These are phyloP conservation scores for Colletotrichum neosansevieriae DNA, from an alignment of 2,329 filamentous ascomycete genomes.

Conservation along the genomic window DNA sequence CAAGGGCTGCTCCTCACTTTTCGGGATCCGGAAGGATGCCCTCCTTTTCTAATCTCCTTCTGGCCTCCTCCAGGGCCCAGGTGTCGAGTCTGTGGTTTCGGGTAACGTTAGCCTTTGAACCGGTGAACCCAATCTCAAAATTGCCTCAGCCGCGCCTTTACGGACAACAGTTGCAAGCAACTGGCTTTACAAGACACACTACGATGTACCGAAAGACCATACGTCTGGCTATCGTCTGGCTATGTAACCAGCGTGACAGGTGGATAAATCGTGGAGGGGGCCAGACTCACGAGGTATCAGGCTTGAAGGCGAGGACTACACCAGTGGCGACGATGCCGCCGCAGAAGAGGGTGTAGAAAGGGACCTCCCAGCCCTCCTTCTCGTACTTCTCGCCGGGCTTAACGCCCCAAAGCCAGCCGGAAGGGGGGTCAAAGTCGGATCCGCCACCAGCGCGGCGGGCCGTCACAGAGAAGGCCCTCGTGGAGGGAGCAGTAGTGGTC, in stretches of 20 bases:
- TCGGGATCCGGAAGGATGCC: constrained; percentile 88
- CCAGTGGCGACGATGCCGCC: constrained; percentile 79
- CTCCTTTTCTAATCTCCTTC: constrained; percentile 94
- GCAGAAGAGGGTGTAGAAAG: constrained; percentile 88
- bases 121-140: constrained; percentile 1
- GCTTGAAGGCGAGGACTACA: constrained; percentile 94
- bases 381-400: constrained; percentile 96
- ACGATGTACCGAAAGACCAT: no score
- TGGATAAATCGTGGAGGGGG: neutral
- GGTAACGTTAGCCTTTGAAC: constrained; percentile 46
- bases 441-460: constrained; percentile 55
- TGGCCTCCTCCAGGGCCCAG: constrained; percentile 97
- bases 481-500: constrained; percentile 43
- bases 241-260: no score
- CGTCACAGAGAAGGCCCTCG: constrained; percentile 59
- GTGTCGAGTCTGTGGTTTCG: constrained; percentile 85
- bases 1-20: constrained; percentile 60
- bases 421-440: constrained; percentile 88
- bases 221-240: no score
- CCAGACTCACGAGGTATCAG: constrained; percentile 91
- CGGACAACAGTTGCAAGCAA: no score
- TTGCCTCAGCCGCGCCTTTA: constrained; percentile 22
- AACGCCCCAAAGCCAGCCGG: constrained; percentile 92
- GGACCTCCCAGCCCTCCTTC: constrained; percentile 95
- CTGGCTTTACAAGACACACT: no score